Percentiles rank a stretch among this genome's conserved stretches.
Evolutionary conservation across 371 early-diverging fungal genomes (phyloP).

Genomic region (Mortierella sp.): DNA sequence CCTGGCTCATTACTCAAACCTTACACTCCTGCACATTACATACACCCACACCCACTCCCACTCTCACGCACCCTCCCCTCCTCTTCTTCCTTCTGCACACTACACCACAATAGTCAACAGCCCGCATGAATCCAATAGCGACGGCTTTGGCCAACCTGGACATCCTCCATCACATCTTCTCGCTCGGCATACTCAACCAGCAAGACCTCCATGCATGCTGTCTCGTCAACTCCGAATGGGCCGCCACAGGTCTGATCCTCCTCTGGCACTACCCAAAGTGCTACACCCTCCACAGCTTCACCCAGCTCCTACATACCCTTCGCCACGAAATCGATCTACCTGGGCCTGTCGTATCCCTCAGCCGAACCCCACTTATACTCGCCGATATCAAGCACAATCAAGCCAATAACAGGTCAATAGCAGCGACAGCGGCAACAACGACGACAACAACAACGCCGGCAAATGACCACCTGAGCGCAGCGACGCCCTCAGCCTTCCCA

Average conservation of each 20-base stretch:
- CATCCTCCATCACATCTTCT: slow-evolving; percentile 52
- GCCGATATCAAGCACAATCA: slow-evolving; percentile 11
- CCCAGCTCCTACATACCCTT: slow-evolving; percentile 45
- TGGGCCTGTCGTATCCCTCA: slow-evolving; percentile 25
- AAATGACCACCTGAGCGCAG: not conserved
- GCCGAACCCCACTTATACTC: slow-evolving; percentile 2
- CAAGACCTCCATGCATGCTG: slow-evolving; percentile 39
- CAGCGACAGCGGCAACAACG: not conserved
- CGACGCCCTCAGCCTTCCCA: not conserved
- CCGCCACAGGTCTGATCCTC: slow-evolving; percentile 40
- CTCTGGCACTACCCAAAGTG: slow-evolving; percentile 50
- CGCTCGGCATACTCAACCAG: slow-evolving; percentile 28
- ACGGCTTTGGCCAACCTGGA: slow-evolving; percentile 47
- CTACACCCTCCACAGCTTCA: slow-evolving; percentile 34
- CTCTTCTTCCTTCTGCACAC: not conserved
- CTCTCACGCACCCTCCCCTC: not conserved
- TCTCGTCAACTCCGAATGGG: slow-evolving; percentile 54
- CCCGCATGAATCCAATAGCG: slow-evolving; percentile 24
- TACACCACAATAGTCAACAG: not conserved
- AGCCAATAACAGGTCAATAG: not conserved
- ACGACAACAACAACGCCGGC: not conserved
- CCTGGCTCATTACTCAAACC: not conserved
- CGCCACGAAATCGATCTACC: slow-evolving; percentile 42
- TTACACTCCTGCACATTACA: not conserved
- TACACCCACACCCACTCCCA: not conserved